phyloP scores from a whole-genome alignment of 495 filamentous ascomycete genomes.

The Penicillium antarcticum region DNA sequence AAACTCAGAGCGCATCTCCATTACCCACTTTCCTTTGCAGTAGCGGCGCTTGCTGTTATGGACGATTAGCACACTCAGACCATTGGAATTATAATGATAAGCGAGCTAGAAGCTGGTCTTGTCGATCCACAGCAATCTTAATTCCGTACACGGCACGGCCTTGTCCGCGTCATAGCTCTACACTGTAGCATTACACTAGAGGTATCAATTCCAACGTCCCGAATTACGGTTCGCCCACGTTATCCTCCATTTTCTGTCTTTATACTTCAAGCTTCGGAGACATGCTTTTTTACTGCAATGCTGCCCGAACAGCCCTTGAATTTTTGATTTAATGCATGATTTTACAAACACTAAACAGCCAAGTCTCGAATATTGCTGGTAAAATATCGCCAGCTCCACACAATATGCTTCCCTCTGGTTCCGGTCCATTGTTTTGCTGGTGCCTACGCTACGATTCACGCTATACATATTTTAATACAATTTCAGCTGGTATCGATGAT shows the following conservation, averaged over 20 bases:
- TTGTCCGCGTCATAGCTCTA: slow-evolving; percentile 18
- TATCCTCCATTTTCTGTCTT: not conserved
- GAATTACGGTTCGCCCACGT: not conserved
- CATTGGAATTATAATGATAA: slow-evolving; percentile 8
- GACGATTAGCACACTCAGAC: not conserved
- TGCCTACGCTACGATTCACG: no score
- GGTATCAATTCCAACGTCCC: not conserved
- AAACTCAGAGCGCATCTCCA: slow-evolving; percentile 11
- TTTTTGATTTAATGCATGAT: no score
- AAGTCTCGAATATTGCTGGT: no score
- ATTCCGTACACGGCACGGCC: not conserved
- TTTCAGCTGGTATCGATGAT: no score
- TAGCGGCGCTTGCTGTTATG: not conserved
- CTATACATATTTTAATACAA: no score
- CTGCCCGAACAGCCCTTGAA: no score
- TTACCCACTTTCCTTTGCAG: not conserved
- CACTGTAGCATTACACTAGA: not conserved
- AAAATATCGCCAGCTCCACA: no score
- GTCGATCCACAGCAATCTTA: slow-evolving; percentile 22
- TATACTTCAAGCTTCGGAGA: not conserved
- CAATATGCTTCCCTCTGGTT: no score
- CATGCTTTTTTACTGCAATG: not conserved
- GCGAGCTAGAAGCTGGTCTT: slow-evolving; percentile 1
- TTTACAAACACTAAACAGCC: no score
- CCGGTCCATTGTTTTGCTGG: no score